Evolutionary conservation across 768 basidiomycete species (phyloP), one percentile per base, ranked within the genome.

Genomic region (Leucosporidium scottii): DNA sequence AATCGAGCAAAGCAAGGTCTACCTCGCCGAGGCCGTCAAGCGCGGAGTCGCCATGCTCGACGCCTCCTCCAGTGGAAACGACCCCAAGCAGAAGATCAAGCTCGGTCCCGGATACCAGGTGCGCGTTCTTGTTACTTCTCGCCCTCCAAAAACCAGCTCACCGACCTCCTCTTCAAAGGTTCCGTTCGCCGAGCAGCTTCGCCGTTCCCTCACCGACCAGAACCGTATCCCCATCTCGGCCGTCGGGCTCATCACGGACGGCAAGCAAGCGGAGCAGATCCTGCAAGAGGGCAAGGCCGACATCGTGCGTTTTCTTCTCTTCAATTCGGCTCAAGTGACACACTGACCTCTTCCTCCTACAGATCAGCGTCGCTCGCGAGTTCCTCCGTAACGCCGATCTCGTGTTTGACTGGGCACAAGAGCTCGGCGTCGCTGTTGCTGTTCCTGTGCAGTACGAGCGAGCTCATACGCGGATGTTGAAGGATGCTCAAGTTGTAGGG

Each of bases 31-130:
- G 66, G 62, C 67, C 8, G 47, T 73, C 59, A 81, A 84, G 64
- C 71, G 85, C 8, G 88, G 87, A 15, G 82, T 90, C 20, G 90
- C 91, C 75, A 79, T 93, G 21, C 76, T 93, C 59, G 89, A 93
- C 77, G 82, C 82, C 58, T 85, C 83, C 50, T 82, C 82, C 0
- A 89, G 87, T 21, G 88, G 88, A 5, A 86, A 86, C 72, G 86
- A 83, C 80, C 76, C 69, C 5, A 72, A 81, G 61, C 86, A 88
- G 77, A 82, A 85, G 72, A 86, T 91, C 61, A 60, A 78, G 1
- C 58, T 83, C 74, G 39, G 70, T 12, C 85, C 84, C 28, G 86
- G 84, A 10, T 88, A 86, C 77, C 87, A 89, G 80, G 86, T 83
- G 66, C 53, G 77, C 65, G 15, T 5, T 30, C n/a, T 17, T 7